Percentiles rank a stretch among this genome's conserved stretches.
These are phyloP conservation scores for Backusella westeae DNA, from an alignment of 192 early-diverging fungal genomes.

Conservation along the genomic window DNA sequence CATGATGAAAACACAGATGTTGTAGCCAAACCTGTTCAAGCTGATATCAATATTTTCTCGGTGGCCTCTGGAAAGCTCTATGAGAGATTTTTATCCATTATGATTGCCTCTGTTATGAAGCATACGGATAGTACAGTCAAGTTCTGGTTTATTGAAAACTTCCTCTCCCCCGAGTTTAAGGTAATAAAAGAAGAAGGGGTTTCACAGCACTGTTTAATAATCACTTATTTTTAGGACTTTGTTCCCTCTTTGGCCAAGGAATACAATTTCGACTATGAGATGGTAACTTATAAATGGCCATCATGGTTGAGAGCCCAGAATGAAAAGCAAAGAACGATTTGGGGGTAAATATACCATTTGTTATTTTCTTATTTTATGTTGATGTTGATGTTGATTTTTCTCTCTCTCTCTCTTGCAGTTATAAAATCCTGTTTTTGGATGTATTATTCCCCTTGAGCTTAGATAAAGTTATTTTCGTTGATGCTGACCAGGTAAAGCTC, in stretches of 20 bases:
- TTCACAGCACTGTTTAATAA: too few relatives aligned
- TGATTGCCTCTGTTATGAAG: constrained; percentile 91
- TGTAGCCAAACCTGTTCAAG: constrained; percentile 36
- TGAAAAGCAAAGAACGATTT: constrained; percentile 96
- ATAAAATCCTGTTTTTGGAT: constrained; percentile 98
- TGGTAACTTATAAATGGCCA: constrained; percentile 99
- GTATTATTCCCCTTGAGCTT: constrained; percentile 92
- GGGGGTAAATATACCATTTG: constrained; percentile 57
- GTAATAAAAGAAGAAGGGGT: constrained; percentile 18
- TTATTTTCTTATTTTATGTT: not conserved
- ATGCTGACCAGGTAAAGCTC: constrained; percentile 83
- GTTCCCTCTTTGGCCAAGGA: constrained; percentile 84
- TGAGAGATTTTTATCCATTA: constrained; percentile 95
- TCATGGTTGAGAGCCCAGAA: constrained; percentile 90
- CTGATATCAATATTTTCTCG: constrained; percentile 92
- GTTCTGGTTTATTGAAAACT: constrained; percentile 99
- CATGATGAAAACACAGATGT: constrained; percentile 4
- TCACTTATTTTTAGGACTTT: constrained; percentile 58
- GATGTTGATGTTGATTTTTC: not conserved
- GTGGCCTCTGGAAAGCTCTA: constrained; percentile 98
- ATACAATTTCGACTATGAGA: constrained; percentile 90
- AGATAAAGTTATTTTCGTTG: constrained; percentile 97
- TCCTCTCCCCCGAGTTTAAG: constrained; percentile 95
- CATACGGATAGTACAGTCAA: constrained; percentile 90
- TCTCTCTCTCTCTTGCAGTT: constrained; percentile 36